Conservation (phyloP, 2,329 filamentous ascomycete species). For the Dothistroma septosporum region DNA sequence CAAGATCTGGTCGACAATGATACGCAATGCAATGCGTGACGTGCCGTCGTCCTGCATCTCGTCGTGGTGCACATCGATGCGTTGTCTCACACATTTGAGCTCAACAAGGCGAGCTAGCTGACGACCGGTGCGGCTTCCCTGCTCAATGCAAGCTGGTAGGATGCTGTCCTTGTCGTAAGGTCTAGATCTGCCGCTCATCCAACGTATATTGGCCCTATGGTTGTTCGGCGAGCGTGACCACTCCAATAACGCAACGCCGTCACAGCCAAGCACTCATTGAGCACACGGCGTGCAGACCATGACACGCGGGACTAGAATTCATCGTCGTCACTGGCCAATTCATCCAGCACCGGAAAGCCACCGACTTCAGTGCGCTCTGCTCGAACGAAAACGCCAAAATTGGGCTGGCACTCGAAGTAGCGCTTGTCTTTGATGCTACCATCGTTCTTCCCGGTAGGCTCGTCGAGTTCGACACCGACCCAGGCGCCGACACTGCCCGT, state of each 20-base stretch:
- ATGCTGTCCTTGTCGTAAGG: neutral
- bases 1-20: neutral
- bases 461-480: conserved; percentile 70
- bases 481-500: conserved; percentile 58
- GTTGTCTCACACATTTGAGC: neutral
- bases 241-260: neutral
- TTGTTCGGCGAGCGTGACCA: neutral
- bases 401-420: conserved; percentile 67
- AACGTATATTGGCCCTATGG: neutral
- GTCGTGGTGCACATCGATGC: neutral
- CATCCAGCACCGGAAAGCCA: conserved; percentile 61
- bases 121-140: neutral
- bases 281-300: neutral
- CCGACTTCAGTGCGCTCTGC: conserved; percentile 74
- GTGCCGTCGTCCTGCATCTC: neutral
- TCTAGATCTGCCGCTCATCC: neutral
- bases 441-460: conserved; percentile 79
- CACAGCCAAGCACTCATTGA: neutral
- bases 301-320: conserved; percentile 47
- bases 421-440: conserved; percentile 62
- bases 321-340: conserved; percentile 74
- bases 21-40: neutral
- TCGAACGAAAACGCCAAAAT: conserved; percentile 73
- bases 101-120: neutral
- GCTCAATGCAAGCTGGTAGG: neutral